These are phyloP conservation scores for Fusarium sp. DNA, from an alignment of 2,329 filamentous ascomycete genomes.

Conservation along the genomic window DNA sequence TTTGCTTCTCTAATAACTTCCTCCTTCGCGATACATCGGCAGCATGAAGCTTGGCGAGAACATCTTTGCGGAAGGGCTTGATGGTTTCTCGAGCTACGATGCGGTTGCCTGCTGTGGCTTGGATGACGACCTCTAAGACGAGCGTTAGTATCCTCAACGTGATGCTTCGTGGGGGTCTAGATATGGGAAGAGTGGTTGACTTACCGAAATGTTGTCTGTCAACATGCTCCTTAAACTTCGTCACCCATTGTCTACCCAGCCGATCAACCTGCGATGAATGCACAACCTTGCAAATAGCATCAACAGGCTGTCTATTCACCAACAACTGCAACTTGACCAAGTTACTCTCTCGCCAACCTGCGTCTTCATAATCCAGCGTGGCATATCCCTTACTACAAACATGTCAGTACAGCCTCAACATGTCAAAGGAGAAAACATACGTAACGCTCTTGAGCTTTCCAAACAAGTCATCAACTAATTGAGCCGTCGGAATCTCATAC, in stretches of 20 bases:
- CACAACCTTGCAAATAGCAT: constrained; percentile 92
- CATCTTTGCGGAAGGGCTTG: constrained; percentile 97
- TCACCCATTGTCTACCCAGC: constrained; percentile 88
- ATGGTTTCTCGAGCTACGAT: constrained; percentile 94
- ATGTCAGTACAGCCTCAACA: not conserved
- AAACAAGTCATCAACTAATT: constrained; percentile 96
- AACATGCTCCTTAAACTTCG: constrained; percentile 96
- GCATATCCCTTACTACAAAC: constrained; percentile 82
- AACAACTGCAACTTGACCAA: constrained; percentile 92
- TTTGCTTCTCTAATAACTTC: constrained; percentile 96
- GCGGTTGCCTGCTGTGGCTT: constrained; percentile 84
- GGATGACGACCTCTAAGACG: constrained; percentile 83
- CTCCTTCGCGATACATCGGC: constrained; percentile 84
- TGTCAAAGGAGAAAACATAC: constrained; percentile 43
- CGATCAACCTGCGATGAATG: constrained; percentile 85
- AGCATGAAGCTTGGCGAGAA: constrained; percentile 91
- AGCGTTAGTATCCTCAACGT: constrained; percentile 1
- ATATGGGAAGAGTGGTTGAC: constrained; percentile 10
- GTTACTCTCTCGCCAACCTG: constrained; percentile 83
- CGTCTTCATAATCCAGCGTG: constrained; percentile 95
- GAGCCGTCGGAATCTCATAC: constrained; percentile 88
- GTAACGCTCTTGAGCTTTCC: constrained; percentile 94
- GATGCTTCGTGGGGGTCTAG: too few species aligned
- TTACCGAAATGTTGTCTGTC: constrained; percentile 89
- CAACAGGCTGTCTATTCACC: constrained; percentile 93